These are phyloP conservation scores for Carex arenaria DNA, from an alignment of 202 grass and related monocot genomes.

Conservation along the genomic window DNA sequence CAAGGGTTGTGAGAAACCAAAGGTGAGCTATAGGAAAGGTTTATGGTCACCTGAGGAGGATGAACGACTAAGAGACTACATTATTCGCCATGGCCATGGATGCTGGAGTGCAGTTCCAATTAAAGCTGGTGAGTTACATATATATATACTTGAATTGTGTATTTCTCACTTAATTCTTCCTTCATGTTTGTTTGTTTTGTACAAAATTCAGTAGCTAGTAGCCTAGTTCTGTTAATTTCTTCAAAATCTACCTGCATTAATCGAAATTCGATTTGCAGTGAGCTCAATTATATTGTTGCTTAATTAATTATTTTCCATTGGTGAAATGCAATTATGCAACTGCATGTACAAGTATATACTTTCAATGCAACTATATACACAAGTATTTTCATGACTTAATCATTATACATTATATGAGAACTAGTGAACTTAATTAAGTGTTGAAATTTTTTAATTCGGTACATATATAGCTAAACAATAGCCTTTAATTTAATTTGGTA, in stretches of 20 bases:
- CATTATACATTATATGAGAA: neutral
- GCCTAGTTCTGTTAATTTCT: neutral
- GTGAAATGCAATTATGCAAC: constrained; percentile 8
- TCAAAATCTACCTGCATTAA: neutral
- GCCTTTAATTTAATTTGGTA: constrained; percentile 14
- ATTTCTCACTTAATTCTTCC: too few species aligned
- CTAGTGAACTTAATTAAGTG: neutral
- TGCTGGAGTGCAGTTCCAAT: constrained; percentile 79
- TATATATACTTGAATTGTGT: too few species aligned
- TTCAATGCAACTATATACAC: neutral
- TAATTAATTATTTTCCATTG: neutral
- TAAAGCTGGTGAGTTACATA: constrained; percentile 56
- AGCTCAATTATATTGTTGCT: neutral
- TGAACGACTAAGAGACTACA: constrained; percentile 62
- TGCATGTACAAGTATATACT: neutral
- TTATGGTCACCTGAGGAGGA: constrained; percentile 90
- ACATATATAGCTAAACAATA: too few species aligned
- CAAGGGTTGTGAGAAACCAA: constrained; percentile 76
- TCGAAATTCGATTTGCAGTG: neutral
- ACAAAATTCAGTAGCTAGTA: neutral
- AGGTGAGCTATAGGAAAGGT: constrained; percentile 63
- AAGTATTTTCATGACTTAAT: neutral
- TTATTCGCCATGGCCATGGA: constrained; percentile 58
- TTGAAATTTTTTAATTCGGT: neutral
- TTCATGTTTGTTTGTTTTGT: too few species aligned